These are phyloP conservation scores for Arctium minus DNA, from an alignment of 129 eudicot species.

Conservation along the genomic window DNA sequence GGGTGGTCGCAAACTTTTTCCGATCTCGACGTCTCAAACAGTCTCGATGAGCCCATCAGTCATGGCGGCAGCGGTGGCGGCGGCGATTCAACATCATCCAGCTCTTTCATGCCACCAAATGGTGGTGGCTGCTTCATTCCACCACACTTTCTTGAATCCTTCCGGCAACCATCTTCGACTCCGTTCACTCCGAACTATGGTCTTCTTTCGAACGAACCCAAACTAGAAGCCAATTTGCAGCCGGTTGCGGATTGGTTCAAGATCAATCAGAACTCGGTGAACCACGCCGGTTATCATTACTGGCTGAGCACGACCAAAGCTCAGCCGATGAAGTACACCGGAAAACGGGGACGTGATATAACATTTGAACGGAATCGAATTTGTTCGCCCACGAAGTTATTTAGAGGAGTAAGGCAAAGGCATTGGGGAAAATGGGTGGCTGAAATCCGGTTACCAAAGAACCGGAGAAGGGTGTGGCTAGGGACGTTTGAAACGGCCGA, in stretches of 20 bases:
- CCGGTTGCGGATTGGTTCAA: constrained; percentile 33
- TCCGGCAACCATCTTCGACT: constrained; percentile 15
- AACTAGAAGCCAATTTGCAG: constrained; percentile 12
- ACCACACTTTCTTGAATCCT: constrained; percentile 42
- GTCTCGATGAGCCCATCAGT: neutral
- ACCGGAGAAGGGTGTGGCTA: constrained; percentile 83
- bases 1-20: constrained; percentile 16
- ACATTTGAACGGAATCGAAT: neutral
- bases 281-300: constrained; percentile 1
- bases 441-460: constrained; percentile 71
- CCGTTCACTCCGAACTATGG: constrained; percentile 20
- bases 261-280: constrained; percentile 24
- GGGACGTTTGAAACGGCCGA: constrained; percentile 85
- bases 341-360: constrained; percentile 5
- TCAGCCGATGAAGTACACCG: constrained; percentile 54
- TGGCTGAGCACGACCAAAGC: constrained; percentile 46
- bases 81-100: neutral
- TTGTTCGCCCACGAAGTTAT: constrained; percentile 45
- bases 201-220: constrained; percentile 30
- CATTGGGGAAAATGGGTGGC: constrained; percentile 99
- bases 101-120: constrained; percentile 12
- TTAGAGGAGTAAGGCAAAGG: constrained; percentile 87
- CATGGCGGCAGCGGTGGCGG: neutral
- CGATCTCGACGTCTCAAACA: constrained; percentile 15
- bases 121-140: constrained; percentile 25